A percentile compares a stretch with the other conserved stretches of the same genome.
Conservation (phyloP, 306 rosid genomes). For the Ziziphus jujuba region DNA sequence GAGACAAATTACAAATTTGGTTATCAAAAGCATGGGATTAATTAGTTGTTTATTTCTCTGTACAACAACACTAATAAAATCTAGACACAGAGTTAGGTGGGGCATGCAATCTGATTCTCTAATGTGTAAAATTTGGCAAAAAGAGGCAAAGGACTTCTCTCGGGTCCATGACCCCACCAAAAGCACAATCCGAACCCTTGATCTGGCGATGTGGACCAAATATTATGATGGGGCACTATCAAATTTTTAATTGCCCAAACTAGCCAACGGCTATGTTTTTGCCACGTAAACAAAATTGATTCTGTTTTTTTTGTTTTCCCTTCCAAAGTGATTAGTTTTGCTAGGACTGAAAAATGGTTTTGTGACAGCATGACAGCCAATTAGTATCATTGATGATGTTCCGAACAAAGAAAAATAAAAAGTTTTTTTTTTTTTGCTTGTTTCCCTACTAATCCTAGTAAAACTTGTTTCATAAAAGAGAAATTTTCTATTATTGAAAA, state of each 20-base stretch:
- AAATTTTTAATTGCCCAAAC: neutral
- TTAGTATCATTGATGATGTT: slow-evolving; percentile 10
- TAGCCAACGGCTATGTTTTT: neutral
- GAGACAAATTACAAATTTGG: no score
- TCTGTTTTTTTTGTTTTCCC: neutral
- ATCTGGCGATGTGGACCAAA: slow-evolving; percentile 3
- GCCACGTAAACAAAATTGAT: slow-evolving; percentile 8
- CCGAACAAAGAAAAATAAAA: slow-evolving; percentile 8
- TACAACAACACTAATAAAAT: no score
- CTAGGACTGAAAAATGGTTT: neutral
- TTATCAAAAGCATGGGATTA: no score
- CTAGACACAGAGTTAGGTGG: no score
- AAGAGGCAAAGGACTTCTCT: no score
- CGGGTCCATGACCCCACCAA: slow-evolving; percentile 8
- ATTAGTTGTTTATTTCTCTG: no score
- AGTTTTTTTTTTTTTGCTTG: neutral
- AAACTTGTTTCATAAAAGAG: no score
- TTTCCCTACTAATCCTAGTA: no score
- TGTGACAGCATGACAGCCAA: slow-evolving; percentile 15
- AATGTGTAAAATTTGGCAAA: no score
- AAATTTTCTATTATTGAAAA: no score
- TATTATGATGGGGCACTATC: neutral
- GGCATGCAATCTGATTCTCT: no score
- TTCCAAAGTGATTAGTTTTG: neutral
- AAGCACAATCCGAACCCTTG: neutral